Evolutionary conservation across 2,329 filamentous ascomycete species (phyloP), one percentile per base, ranked within the genome.

Genomic region (Zymoseptoria passerinii): DNA sequence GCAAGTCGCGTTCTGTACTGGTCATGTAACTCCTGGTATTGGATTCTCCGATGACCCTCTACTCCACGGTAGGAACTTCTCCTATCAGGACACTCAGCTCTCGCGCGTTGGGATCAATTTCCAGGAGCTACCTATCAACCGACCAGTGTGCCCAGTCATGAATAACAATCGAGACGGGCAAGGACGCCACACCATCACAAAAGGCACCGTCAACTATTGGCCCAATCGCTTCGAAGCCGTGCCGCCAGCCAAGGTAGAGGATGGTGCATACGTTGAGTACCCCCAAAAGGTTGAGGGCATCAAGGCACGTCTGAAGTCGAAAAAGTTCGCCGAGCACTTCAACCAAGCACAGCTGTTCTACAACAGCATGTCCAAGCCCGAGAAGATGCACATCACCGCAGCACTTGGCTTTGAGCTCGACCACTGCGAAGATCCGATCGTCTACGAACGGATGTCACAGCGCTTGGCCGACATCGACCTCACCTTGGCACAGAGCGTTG

Each of bases 321-420:
- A 80, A 65, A 92, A 92, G 75, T 92, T 92, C 78, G 81, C 79
- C 63, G 88, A 52, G 50, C 88, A 92, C 70, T 83, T 83, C 73
- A 85, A 81, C 53, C 89, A 94, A 71, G 88, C 89, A 0, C 88
- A 92, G 69, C 77, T 92, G 1, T 94, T 94, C 76, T 92, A 85
- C 76, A 92, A 92, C 76, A 91, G 87, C 16, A 73, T 92, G 64
- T 82, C 83, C 0, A 74, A 79, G 0, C 76, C 83, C 3, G 89
- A 92, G 73, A 84, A 88, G 73, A 67, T 69, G 10, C 87, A 90
- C 69, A 73, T 88, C 16, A 75, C 77, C 28, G 76, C 75, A 40
- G 83, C 87, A 0, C 78, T 89, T 9, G 77, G 78, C 2, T 90
- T 90, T 67, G 87, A 90, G 73, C 77, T 94, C 1, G 88, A 91